These are phyloP conservation scores for Cardamine resedifolia DNA, from an alignment of 345 rosid genomes.

Conservation along the genomic window DNA sequence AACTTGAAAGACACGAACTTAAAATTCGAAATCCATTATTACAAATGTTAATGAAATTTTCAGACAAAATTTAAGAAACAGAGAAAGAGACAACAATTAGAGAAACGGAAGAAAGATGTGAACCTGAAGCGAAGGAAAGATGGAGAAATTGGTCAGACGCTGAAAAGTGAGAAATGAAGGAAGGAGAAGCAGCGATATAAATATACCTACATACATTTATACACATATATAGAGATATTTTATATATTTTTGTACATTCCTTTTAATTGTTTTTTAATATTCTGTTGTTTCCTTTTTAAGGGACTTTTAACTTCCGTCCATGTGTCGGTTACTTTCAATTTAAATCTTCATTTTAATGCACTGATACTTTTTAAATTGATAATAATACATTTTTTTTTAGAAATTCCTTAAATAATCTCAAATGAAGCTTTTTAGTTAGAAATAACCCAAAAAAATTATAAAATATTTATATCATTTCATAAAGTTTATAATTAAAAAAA, in stretches of 20 bases:
- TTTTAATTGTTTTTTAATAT: constrained; percentile 17
- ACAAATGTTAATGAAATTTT: not conserved
- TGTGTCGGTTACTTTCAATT: constrained; percentile 1
- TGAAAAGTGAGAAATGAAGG: constrained; percentile 23
- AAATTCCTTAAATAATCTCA: too few species aligned
- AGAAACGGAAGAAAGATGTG: constrained; percentile 12
- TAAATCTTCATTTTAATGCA: not conserved
- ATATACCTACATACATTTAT: not conserved
- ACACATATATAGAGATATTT: not conserved
- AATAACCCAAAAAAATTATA: too few species aligned
- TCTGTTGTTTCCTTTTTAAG: not conserved
- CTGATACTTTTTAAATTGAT: not conserved
- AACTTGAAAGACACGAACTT: constrained; percentile 4
- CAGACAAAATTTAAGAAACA: not conserved
- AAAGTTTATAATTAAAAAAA: too few species aligned
- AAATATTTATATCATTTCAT: too few species aligned
- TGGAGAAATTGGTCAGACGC: constrained; percentile 30
- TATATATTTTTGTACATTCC: constrained; percentile 22
- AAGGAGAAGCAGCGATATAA: constrained; percentile 12
- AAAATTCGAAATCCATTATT: not conserved
- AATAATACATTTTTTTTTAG: not conserved
- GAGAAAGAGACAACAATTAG: not conserved
- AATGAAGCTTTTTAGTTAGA: too few species aligned
- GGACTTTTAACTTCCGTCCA: constrained; percentile 6
- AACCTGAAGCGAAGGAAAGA: constrained; percentile 27